A percentile compares a stretch with the other conserved stretches of the same genome.
These are phyloP conservation scores for Chlamydomonas applanata DNA, from an alignment of 139 green algal genomes.

Conservation along the genomic window DNA sequence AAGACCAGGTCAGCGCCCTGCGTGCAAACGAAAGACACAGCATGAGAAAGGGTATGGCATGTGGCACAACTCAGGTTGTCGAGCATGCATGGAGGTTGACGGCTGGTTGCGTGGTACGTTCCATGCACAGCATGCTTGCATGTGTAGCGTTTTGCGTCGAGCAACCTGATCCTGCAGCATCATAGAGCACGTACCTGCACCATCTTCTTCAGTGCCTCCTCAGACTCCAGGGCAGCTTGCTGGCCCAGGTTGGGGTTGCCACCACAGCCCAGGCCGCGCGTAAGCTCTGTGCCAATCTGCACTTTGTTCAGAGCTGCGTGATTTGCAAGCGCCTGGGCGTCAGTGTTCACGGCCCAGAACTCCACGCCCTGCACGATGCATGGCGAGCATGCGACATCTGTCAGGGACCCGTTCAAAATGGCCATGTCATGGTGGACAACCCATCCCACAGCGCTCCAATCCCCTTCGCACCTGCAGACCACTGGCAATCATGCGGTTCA, in stretches of 20 bases:
- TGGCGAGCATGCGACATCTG: background rate
- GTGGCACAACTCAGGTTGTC: background rate
- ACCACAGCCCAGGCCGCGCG: constrained; percentile 86
- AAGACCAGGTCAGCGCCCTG: constrained; percentile 78
- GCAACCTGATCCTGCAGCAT: too few species aligned
- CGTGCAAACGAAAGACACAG: background rate
- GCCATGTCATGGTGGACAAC: background rate
- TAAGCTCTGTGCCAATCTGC: constrained; percentile 90
- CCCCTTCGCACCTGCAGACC: constrained; percentile 70
- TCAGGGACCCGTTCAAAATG: constrained; percentile 2
- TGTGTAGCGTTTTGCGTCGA: too few species aligned
- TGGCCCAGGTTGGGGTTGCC: constrained; percentile 90
- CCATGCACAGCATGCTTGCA: too few species aligned
- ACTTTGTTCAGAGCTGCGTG: constrained; percentile 83
- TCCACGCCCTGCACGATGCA: constrained; percentile 80
- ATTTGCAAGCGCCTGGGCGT: constrained; percentile 90
- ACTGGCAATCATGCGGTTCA: constrained; percentile 95
- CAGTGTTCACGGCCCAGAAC: constrained; percentile 94
- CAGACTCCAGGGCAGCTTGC: constrained; percentile 84
- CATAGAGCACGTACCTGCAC: constrained; percentile 24
- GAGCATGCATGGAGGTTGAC: background rate
- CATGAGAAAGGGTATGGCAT: background rate
- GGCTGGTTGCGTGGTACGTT: background rate
- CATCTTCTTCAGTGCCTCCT: constrained; percentile 68
- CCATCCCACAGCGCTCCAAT: background rate